These are phyloP conservation scores for Triticum aestivum DNA, from an alignment of 176 grass and related monocot genomes.

Conservation along the genomic window IWGSC_CS_RefSeq_v2.1 NC_057803.1:750760346-750760845, in stretches of 20 bases:
- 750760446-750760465: background rate
- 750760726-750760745: background rate
- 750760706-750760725: conserved; percentile 21
- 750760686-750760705: background rate
- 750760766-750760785: too few species aligned
- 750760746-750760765: background rate
- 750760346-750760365: background rate
- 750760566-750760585: conserved; percentile 79
- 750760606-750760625: background rate
- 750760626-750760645: background rate
- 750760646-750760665: background rate
- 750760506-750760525: conserved; percentile 74
- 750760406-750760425: too few species aligned
- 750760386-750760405: background rate
- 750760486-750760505: background rate
- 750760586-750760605: conserved; percentile 18
- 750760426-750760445: background rate
- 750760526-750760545: conserved; percentile 72
- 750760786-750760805: conserved; percentile 7
- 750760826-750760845: conserved; percentile 5
- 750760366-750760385: background rate
- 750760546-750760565: conserved; percentile 71
- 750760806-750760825: background rate
- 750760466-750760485: background rate
- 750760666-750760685: background rate